phyloP scores from a whole-genome alignment of 176 grass and related monocot genomes.

The Cenchrus fungigraminus region DNA sequence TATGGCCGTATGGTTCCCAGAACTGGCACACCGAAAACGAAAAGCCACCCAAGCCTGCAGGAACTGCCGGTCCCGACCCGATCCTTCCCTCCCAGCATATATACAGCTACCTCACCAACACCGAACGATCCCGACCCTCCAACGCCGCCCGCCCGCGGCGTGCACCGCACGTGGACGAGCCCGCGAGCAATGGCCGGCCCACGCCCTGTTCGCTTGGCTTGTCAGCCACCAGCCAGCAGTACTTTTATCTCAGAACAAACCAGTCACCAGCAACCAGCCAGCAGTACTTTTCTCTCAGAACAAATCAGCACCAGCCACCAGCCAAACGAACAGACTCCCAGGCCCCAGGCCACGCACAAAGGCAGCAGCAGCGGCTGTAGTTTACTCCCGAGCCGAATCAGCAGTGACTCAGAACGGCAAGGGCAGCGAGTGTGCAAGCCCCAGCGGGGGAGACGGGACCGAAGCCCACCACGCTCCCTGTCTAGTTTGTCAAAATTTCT shows the following conservation, averaged over 20 bases:
- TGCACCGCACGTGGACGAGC: constrained; percentile 27
- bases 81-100: constrained; percentile 2
- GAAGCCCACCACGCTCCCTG: constrained; percentile 33
- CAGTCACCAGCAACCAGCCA: too few species aligned
- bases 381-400: constrained; percentile 41
- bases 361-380: neutral
- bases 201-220: too few species aligned
- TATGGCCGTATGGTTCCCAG: constrained; percentile 7
- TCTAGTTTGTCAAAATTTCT: neutral
- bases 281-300: too few species aligned
- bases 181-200: neutral
- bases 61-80: constrained; percentile 11
- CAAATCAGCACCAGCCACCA: too few species aligned
- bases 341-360: neutral
- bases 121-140: constrained; percentile 32
- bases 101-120: neutral
- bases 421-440: neutral
- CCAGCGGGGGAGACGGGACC: constrained; percentile 1
- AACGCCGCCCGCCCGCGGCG: neutral
- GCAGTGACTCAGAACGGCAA: constrained; percentile 47
- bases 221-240: too few species aligned
- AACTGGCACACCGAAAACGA: neutral
- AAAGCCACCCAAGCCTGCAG: constrained; percentile 35
- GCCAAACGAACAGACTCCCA: too few species aligned
- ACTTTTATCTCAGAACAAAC: too few species aligned